Evolutionary conservation across 2,329 filamentous ascomycete genomes (phyloP).

Genomic region (Aspergillus glaucus): DNA sequence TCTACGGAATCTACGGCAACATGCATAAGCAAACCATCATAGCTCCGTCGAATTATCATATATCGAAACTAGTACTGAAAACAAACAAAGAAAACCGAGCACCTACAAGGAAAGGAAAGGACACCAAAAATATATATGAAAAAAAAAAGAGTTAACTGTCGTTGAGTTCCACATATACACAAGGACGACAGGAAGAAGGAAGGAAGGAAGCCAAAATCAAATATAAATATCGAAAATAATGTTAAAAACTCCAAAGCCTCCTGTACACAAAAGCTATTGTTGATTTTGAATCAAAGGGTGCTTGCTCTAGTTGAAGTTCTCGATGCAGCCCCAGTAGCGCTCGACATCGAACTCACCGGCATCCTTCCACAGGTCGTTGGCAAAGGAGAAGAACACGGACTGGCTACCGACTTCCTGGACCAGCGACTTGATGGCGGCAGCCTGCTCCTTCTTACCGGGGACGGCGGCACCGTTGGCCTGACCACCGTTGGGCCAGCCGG

Average conservation of each 20-base stretch:
- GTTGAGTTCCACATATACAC: no score
- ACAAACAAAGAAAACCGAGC: conserved; percentile 9
- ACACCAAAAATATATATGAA: no score
- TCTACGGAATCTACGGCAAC: neutral
- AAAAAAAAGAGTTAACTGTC: no score
- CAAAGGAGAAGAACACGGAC: conserved; percentile 74
- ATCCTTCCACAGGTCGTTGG: conserved; percentile 76
- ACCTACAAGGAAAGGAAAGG: no score
- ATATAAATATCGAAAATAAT: no score
- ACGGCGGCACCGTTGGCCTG: conserved; percentile 64
- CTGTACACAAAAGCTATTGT: no score
- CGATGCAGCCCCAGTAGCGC: conserved; percentile 67
- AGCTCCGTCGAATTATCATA: conserved; percentile 12
- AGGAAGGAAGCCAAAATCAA: no score
- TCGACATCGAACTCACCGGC: conserved; percentile 65
- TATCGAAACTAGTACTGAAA: conserved; percentile 14
- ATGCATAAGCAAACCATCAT: conserved; percentile 10
- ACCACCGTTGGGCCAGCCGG: conserved; percentile 76
- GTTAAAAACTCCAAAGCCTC: no score
- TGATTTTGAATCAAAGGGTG: no score
- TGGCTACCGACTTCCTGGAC: conserved; percentile 57
- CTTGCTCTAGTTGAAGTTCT: conserved; percentile 35
- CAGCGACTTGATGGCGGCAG: conserved; percentile 65
- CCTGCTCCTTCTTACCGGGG: conserved; percentile 62
- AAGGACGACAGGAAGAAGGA: no score